These are phyloP conservation scores for Tricholoma furcatifolium DNA, from an alignment of 768 basidiomycete genomes.

Conservation along the genomic window DNA sequence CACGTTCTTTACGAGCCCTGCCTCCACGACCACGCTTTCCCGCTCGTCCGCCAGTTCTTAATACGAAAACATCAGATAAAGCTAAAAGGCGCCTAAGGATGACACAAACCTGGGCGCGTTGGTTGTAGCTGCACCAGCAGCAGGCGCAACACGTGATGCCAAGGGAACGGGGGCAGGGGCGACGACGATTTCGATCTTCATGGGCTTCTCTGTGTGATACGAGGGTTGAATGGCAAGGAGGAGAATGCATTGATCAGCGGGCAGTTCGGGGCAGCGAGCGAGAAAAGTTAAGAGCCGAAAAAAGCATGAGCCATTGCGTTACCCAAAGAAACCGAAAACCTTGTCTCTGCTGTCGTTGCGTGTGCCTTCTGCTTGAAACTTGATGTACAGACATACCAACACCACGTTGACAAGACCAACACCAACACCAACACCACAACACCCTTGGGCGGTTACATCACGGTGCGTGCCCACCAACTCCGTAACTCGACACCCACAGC, in stretches of 20 bases:
- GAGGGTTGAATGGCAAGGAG: constrained; percentile 39
- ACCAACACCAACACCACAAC: not conserved
- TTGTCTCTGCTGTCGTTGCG: constrained; percentile 37
- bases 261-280: constrained; percentile 39
- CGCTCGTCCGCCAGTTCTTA: constrained; percentile 35
- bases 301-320: constrained; percentile 29
- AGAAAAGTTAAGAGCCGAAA: constrained; percentile 40
- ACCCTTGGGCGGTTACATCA: not conserved
- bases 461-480: constrained; percentile 6
- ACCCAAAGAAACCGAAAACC: constrained; percentile 34
- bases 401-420: constrained; percentile 1
- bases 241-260: constrained; percentile 42
- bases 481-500: not conserved
- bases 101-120: constrained; percentile 31
- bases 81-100: not conserved
- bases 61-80: constrained; percentile 8
- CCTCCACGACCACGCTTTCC: constrained; percentile 48
- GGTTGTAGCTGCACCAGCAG: constrained; percentile 33
- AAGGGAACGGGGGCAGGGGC: constrained; percentile 77
- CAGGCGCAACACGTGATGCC: constrained; percentile 83
- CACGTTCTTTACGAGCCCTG: constrained; percentile 55
- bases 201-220: constrained; percentile 78
- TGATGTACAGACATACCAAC: constrained; percentile 11
- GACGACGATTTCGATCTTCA: constrained; percentile 98
- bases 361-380: constrained; percentile 11